These are phyloP conservation scores for Hypoxylon intermedium DNA, from an alignment of 495 filamentous ascomycete species.

Conservation along the genomic window DNA sequence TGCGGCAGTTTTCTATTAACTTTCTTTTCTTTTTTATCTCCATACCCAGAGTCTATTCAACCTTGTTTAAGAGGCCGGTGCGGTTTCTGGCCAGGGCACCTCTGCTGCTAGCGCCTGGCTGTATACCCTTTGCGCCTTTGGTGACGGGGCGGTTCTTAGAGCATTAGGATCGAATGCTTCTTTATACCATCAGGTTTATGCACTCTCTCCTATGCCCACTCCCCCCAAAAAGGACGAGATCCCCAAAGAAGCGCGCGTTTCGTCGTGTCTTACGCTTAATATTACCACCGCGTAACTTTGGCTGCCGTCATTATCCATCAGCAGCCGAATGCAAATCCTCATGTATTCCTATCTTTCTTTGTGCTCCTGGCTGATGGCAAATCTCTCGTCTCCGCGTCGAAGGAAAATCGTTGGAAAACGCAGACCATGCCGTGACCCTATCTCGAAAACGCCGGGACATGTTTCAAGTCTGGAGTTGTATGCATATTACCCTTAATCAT, in stretches of 20 bases:
- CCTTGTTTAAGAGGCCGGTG: conserved; percentile 12
- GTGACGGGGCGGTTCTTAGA: conserved; percentile 3
- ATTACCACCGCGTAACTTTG: conserved; percentile 29
- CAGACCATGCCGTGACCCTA: conserved; percentile 35
- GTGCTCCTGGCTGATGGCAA: conserved; percentile 17
- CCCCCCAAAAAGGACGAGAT: conserved; percentile 14
- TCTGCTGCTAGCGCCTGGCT: conserved; percentile 8
- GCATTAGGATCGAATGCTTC: conserved; percentile 9
- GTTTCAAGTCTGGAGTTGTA: conserved; percentile 30
- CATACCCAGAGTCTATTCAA: conserved; percentile 26
- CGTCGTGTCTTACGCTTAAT: conserved; percentile 30
- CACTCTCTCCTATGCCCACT: conserved; percentile 11
- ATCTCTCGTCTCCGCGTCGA: conserved; percentile 7
- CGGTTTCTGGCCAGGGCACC: background rate
- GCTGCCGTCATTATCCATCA: conserved; percentile 17
- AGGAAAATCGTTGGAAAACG: conserved; percentile 27
- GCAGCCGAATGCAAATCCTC: conserved; percentile 31
- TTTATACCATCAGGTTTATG: background rate
- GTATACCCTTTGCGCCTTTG: conserved; percentile 7
- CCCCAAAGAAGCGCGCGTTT: conserved; percentile 14
- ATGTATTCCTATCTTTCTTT: conserved; percentile 29
- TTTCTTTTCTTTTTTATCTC: conserved; percentile 13
- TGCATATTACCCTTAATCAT: conserved; percentile 25
- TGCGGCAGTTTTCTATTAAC: conserved; percentile 27
- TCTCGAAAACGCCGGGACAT: conserved; percentile 44